Conservation (phyloP, 371 early-diverging fungal genomes). For the Zychaea mexicana region DNA sequence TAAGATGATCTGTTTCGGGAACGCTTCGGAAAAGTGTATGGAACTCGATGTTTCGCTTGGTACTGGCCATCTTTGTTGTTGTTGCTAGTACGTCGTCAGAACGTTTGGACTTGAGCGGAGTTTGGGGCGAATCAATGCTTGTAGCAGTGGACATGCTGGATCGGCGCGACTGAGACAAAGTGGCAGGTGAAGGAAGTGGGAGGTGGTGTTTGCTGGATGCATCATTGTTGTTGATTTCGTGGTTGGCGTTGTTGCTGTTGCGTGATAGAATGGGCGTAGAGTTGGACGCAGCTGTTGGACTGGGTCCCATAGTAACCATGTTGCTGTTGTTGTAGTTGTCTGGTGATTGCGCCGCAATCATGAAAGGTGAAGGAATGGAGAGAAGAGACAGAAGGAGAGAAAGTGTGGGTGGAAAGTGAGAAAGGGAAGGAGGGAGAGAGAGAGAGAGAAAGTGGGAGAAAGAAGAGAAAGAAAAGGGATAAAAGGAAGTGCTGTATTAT, state of each 20-base stretch:
- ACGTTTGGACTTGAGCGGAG: not conserved
- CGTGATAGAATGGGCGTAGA: constrained; percentile 5
- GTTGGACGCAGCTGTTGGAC: constrained; percentile 3
- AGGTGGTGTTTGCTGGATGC: not conserved
- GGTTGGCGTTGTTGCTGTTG: too few relatives aligned
- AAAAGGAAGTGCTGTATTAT: not conserved
- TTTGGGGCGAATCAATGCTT: not conserved
- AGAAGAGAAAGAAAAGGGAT: constrained; percentile 1
- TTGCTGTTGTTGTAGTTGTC: not conserved
- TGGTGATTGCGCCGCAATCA: not conserved
- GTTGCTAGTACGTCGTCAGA: not conserved
- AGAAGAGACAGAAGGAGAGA: not conserved
- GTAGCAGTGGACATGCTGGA: constrained; percentile 6
- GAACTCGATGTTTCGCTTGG: constrained; percentile 60
- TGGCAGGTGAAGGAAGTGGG: not conserved
- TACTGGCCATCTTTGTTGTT: constrained; percentile 34
- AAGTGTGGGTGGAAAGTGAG: not conserved
- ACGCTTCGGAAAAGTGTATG: constrained; percentile 66
- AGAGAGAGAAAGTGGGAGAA: not conserved
- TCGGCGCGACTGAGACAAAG: constrained; percentile 3
- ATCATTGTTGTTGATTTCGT: not conserved
- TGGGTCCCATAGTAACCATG: constrained; percentile 1
- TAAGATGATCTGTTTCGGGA: constrained; percentile 61
- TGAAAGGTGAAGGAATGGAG: constrained; percentile 8
- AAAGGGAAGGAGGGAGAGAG: not conserved